Evolutionary conservation across 805 yeast genomes (phyloP).

Genomic region (Wickerhamomyces chambardii): DNA sequence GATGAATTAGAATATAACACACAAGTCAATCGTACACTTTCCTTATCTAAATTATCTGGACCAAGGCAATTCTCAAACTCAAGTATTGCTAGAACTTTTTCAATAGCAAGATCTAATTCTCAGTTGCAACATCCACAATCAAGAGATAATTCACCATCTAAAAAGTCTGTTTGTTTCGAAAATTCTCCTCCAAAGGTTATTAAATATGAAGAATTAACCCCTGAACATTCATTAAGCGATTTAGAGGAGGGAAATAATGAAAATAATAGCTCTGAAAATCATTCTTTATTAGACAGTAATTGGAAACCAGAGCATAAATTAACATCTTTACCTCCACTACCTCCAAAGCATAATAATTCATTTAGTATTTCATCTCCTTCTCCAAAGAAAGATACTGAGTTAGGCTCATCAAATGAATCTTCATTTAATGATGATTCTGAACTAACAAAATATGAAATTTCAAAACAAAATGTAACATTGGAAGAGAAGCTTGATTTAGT

Average conservation of each 20-base stretch:
- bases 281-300: conserved; percentile 14
- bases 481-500: conserved; percentile 37
- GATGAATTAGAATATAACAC: conserved; percentile 25
- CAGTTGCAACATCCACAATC: too few species aligned
- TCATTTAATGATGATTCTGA: conserved; percentile 2
- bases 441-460: conserved; percentile 18
- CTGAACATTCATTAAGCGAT: conserved; percentile 15
- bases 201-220: conserved; percentile 21
- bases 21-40: conserved; percentile 16
- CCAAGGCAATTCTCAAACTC: conserved; percentile 18
- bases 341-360: conserved; percentile 20
- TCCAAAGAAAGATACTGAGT: conserved; percentile 16
- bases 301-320: conserved; percentile 16
- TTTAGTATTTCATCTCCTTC: conserved; percentile 10
- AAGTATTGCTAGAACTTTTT: conserved; percentile 10
- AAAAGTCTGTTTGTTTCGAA: conserved; percentile 29
- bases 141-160: conserved; percentile 22
- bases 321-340: conserved; percentile 24
- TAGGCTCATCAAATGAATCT: conserved; percentile 16
- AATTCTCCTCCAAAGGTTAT: conserved; percentile 27
- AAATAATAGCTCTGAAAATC: too few species aligned
- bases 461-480: conserved; percentile 19
- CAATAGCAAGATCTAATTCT: conserved; percentile 8
- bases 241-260: conserved; percentile 15
- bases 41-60: conserved; percentile 18